Evolutionary conservation across 257 asterid species (phyloP).

Genomic region (Euphrasia confusa): DNA sequence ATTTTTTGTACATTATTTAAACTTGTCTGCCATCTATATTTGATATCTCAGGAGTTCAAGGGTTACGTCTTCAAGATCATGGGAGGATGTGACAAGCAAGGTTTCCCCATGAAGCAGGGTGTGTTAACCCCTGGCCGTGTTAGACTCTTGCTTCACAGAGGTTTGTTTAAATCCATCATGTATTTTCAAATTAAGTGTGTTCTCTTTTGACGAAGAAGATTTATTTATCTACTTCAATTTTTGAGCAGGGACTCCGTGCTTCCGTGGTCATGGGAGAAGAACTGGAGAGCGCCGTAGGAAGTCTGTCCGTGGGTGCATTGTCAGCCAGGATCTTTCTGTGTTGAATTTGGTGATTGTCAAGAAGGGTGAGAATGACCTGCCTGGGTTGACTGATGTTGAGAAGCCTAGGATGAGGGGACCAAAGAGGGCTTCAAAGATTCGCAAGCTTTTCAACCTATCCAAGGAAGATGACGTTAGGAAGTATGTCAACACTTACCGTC

Average conservation of each 20-base stretch:
- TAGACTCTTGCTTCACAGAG: constrained; percentile 43
- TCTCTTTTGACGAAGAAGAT: neutral
- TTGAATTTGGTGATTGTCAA: constrained; percentile 68
- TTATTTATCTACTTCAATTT: neutral
- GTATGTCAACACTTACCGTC: constrained; percentile 54
- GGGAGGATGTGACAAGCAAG: constrained; percentile 59
- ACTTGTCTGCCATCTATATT: neutral
- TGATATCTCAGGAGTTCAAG: constrained; percentile 34
- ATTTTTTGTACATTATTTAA: neutral
- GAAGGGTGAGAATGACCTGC: constrained; percentile 68
- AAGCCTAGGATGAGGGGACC: constrained; percentile 89
- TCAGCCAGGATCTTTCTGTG: constrained; percentile 69
- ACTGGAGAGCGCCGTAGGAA: constrained; percentile 75
- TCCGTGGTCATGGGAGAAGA: constrained; percentile 69
- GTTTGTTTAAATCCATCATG: neutral
- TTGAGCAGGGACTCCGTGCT: constrained; percentile 60
- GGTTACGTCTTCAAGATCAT: constrained; percentile 47
- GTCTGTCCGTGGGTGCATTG: constrained; percentile 84
- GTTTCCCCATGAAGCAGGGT: constrained; percentile 62
- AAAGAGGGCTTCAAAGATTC: constrained; percentile 72
- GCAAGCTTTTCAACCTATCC: constrained; percentile 72
- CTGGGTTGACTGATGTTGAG: constrained; percentile 68
- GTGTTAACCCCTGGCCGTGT: constrained; percentile 54
- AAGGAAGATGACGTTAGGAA: constrained; percentile 77
- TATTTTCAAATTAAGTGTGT: neutral